A percentile compares a stretch with the other conserved stretches of the same genome.
phyloP scores from a whole-genome alignment of 1,284 basidiomycete genomes.

The Rhizopogon hawkerae region DNA sequence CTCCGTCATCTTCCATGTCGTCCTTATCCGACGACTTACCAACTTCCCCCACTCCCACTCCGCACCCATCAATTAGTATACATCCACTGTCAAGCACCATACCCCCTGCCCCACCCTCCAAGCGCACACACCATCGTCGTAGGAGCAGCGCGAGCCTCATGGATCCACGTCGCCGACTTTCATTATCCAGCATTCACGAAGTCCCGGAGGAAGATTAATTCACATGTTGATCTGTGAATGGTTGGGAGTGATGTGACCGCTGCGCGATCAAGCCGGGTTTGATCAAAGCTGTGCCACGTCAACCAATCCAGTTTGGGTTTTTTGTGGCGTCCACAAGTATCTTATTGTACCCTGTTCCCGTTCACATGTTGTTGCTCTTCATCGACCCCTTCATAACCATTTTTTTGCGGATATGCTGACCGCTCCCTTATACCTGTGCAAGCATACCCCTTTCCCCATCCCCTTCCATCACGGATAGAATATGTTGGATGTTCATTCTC shows the following conservation, averaged over 20 bases:
- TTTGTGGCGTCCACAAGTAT: not conserved
- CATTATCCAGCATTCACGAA: constrained; percentile 26
- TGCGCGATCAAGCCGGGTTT: constrained; percentile 19
- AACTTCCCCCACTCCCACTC: constrained; percentile 8
- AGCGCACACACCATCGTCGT: constrained; percentile 22
- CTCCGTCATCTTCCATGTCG: constrained; percentile 26
- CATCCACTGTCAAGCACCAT: not conserved
- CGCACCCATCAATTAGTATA: not conserved
- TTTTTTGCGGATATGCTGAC: constrained; percentile 1
- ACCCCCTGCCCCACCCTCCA: constrained; percentile 12
- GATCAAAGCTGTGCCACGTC: constrained; percentile 6
- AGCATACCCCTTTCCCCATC: not conserved
- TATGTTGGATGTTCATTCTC: too few relatives aligned
- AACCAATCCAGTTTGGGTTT: too few relatives aligned
- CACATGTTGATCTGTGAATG: not conserved
- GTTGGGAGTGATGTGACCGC: constrained; percentile 4
- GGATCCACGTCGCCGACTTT: constrained; percentile 25
- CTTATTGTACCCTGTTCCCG: not conserved
- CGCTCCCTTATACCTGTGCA: constrained; percentile 1
- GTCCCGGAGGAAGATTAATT: constrained; percentile 26
- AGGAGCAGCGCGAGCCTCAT: constrained; percentile 27
- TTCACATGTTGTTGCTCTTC: not conserved
- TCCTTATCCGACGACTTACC: constrained; percentile 27
- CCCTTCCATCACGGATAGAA: too few relatives aligned
- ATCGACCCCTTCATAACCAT: not conserved